Evolutionary conservation across 139 green algal species (phyloP), one percentile per base, ranked within the genome.

Genomic region (Asterochloris sp.): DNA sequence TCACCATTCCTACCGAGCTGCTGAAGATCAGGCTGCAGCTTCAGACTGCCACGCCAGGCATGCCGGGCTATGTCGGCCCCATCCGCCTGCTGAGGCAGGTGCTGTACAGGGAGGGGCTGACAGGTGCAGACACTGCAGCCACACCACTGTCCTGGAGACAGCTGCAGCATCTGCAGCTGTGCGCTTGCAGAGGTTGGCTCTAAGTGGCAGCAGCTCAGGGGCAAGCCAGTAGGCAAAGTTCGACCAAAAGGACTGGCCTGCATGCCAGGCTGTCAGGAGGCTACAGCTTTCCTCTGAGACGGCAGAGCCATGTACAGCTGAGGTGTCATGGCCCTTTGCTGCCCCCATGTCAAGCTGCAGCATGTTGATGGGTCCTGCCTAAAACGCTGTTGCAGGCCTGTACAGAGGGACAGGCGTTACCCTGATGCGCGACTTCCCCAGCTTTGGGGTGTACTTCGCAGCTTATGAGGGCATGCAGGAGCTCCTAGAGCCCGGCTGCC

Each of bases 11-110:
- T 0, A 88, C 94, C 11, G 92, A 96, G 76, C 82, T 95, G 76
- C 83, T 96, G 21, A 96, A 96, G 84, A 92, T 96, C 62, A 75
- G 91, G 26, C 67, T 91, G 80, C 92, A 95, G 89, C 84, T 95
- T 78, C 90, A 95, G 83, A 87, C 83, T 0, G 88, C 85, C 1
- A 27, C 83, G 38, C 88, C 74, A 4, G 91, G 91, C 8, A 61
- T 24, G 11, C 60, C 83, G 0, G 84, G 79, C 29, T 95, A 95
- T 78, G 78, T 90, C 0, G 89, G 89, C 0, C 86, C 92, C 10
- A 73, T 87, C 69, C 27, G 66, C 0, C 85, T 94, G 87, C 79
- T 91, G 26, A 78, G 60, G 11, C 74, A 84, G 13, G 83, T 95
- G 15, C 13, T 91, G 27, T 23, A 54, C 13, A 74, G 62, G 10